phyloP scores from a whole-genome alignment of 371 early-diverging fungal genomes.

The Actinomortierella ambigua region DNA sequence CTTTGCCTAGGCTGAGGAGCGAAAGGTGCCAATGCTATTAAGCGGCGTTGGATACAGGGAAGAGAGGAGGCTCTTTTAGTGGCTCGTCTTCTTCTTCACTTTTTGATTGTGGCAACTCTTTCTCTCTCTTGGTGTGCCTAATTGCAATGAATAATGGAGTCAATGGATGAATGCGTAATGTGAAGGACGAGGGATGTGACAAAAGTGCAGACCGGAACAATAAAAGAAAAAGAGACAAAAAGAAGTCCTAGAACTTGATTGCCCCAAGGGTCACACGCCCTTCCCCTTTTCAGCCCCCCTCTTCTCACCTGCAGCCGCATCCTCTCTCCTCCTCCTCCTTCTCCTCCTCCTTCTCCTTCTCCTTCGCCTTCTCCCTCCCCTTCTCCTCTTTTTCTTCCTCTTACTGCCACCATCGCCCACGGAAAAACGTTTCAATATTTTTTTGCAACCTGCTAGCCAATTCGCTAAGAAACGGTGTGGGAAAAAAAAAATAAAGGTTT shows the following conservation, averaged over 20 bases:
- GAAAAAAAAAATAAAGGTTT: too few relatives aligned
- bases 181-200: neutral
- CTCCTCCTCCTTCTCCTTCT: neutral
- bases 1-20: too few relatives aligned
- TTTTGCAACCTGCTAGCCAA: too few relatives aligned
- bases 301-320: too few relatives aligned
- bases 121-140: too few relatives aligned
- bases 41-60: too few relatives aligned
- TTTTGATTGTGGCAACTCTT: neutral
- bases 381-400: neutral
- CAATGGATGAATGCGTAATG: too few relatives aligned
- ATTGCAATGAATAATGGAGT: too few relatives aligned
- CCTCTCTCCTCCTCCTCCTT: neutral
- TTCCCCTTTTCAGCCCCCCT: neutral
- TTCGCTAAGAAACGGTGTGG: too few relatives aligned
- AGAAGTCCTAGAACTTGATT: neutral
- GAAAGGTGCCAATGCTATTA: too few relatives aligned
- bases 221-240: neutral
- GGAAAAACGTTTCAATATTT: too few relatives aligned
- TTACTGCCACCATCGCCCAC: slow-evolving; percentile 2
- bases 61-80: neutral
- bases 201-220: neutral
- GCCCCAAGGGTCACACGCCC: neutral
- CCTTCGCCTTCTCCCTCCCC: too few relatives aligned
- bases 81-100: neutral